Conservation (phyloP, 108 stramenopile genomes). For the Epipyxis sp. region DNA sequence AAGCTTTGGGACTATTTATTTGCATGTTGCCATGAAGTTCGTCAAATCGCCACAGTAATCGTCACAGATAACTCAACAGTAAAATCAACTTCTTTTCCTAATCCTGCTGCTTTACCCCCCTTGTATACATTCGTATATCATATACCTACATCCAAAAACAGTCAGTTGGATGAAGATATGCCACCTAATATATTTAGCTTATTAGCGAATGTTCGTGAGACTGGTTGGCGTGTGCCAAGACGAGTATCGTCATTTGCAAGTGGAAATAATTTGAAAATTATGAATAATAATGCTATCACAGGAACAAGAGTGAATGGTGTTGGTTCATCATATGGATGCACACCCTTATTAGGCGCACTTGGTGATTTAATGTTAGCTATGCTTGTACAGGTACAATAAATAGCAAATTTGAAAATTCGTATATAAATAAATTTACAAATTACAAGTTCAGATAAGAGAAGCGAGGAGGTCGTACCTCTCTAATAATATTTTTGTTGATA, state of each 20-base stretch:
- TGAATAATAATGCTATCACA: background rate
- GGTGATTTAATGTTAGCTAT: constrained; percentile 29
- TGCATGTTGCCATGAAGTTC: background rate
- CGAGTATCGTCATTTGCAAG: background rate
- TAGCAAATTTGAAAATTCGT: background rate
- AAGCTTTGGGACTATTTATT: constrained; percentile 29
- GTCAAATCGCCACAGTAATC: background rate
- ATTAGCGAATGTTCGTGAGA: background rate
- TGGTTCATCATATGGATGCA: background rate
- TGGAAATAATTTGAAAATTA: background rate
- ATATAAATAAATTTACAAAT: no score
- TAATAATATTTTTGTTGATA: no score
- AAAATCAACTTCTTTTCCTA: no score
- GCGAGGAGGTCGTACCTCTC: no score
- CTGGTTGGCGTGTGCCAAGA: background rate
- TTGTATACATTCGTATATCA: no score
- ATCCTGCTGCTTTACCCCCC: no score
- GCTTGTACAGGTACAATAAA: constrained; percentile 23
- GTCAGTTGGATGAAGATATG: background rate
- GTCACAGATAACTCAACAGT: background rate
- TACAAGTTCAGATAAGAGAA: no score
- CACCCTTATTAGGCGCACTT: constrained; percentile 11
- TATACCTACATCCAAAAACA: background rate
- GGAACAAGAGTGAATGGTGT: background rate
- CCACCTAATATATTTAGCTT: background rate